Evolutionary conservation across 176 grass and related monocot genomes (phyloP).

Genomic region (Bolboschoenus planiculmis): DNA sequence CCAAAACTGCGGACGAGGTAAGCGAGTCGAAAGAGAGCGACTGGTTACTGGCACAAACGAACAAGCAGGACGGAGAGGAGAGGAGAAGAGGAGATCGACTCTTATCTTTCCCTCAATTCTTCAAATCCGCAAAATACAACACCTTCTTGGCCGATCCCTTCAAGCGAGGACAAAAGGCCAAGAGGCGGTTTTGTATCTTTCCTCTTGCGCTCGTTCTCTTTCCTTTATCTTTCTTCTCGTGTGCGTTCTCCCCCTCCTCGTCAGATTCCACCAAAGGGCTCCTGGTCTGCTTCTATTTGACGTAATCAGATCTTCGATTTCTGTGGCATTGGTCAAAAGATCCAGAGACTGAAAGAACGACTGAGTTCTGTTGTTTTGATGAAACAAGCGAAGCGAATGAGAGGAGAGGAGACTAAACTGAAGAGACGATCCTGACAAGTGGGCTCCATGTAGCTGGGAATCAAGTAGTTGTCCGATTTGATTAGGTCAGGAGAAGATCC

Average conservation of each 20-base stretch:
- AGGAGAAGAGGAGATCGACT: background rate
- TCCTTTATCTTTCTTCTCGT: too few species aligned
- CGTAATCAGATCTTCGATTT: background rate
- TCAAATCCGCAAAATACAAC: background rate
- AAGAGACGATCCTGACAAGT: background rate
- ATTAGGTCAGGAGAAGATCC: too few species aligned
- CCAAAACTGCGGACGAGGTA: too few species aligned
- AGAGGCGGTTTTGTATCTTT: too few species aligned
- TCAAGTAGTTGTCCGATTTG: too few species aligned
- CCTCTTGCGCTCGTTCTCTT: too few species aligned
- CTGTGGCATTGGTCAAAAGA: background rate
- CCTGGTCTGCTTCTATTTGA: background rate
- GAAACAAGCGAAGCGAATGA: background rate
- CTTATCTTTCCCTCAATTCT: background rate
- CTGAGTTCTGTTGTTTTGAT: background rate
- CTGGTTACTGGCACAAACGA: background rate
- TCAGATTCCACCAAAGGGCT: too few species aligned
- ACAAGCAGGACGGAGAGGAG: background rate
- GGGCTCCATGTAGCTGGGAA: too few species aligned
- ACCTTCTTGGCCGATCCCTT: too few species aligned
- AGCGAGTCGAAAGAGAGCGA: too few species aligned
- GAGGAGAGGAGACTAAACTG: background rate
- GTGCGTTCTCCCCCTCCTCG: too few species aligned
- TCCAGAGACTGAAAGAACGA: background rate
- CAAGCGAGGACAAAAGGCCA: too few species aligned